A percentile compares a stretch with the other conserved stretches of the same genome.
phyloP scores from a whole-genome alignment of 208 protist genomes.

The Leishmania amazonensis region DNA sequence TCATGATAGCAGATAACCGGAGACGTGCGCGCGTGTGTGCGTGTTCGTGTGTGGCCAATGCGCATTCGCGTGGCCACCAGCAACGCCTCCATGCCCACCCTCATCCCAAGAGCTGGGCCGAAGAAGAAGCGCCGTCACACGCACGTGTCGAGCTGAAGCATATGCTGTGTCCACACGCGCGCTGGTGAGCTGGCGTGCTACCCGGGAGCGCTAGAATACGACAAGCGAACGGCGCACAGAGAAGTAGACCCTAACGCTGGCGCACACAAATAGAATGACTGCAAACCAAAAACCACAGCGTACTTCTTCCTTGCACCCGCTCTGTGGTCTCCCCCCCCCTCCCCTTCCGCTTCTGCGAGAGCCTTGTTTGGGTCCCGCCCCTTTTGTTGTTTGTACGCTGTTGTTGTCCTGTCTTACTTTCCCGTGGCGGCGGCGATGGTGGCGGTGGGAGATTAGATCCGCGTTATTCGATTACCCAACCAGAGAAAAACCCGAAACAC shows the following conservation, averaged over 20 bases:
- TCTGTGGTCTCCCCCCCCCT: not conserved
- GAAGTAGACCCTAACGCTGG: not conserved
- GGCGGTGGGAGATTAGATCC: not conserved
- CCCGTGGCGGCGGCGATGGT: not conserved
- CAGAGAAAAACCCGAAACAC: no score
- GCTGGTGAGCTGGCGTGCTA: not conserved
- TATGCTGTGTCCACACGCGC: not conserved
- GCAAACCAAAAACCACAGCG: not conserved
- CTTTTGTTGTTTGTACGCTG: not conserved
- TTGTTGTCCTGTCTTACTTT: not conserved
- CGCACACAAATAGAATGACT: not conserved
- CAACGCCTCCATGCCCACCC: not conserved
- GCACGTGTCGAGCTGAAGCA: not conserved
- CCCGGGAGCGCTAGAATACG: not conserved
- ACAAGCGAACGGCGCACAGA: no score
- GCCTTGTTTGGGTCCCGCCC: not conserved
- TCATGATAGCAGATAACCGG: not conserved
- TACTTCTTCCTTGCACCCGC: not conserved
- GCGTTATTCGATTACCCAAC: conserved; percentile 6
- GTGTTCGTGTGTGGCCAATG: not conserved
- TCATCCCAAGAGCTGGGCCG: not conserved
- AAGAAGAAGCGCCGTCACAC: not conserved
- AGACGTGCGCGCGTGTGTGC: not conserved
- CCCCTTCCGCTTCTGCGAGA: not conserved
- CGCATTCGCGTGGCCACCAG: not conserved